Conservation (phyloP, 768 basidiomycete species). For the Pleurotus cornucopiae region DNA sequence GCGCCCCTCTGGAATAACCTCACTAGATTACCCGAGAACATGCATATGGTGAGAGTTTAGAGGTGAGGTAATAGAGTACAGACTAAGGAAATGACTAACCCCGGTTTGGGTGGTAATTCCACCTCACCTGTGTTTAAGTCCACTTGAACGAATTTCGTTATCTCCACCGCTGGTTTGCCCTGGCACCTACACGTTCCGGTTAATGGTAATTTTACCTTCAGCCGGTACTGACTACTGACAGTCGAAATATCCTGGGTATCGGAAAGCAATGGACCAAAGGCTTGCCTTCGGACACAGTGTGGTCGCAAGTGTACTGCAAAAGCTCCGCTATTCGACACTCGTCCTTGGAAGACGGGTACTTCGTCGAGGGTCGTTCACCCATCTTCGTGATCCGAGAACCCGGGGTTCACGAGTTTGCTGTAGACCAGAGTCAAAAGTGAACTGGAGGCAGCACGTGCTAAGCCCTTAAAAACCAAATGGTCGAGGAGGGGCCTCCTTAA, state of each 20-base stretch:
- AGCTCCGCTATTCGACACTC: slow-evolving; percentile 67
- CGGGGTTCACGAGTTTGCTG: slow-evolving; percentile 2
- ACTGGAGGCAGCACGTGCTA: slow-evolving; percentile 10
- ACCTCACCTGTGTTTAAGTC: slow-evolving; percentile 46
- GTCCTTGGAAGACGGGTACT: background rate
- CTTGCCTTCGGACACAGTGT: slow-evolving; percentile 20
- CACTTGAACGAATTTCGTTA: slow-evolving; percentile 54
- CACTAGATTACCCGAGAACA: slow-evolving; percentile 19
- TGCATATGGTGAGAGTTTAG: background rate
- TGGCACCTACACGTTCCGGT: slow-evolving; percentile 48
- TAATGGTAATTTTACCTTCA: background rate
- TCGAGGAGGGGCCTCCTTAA: slow-evolving; percentile 4
- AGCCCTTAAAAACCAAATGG: slow-evolving; percentile 4
- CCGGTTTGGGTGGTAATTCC: slow-evolving; percentile 37
- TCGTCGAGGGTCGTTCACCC: background rate
- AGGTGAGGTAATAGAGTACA: background rate
- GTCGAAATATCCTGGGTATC: slow-evolving; percentile 66
- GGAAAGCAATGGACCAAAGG: slow-evolving; percentile 58
- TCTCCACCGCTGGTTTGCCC: slow-evolving; percentile 61
- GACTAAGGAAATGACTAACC: slow-evolving; percentile 25
- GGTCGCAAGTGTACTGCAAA: slow-evolving; percentile 63
- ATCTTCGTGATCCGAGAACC: slow-evolving; percentile 6
- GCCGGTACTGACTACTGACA: slow-evolving; percentile 38
- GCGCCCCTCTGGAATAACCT: slow-evolving; percentile 18
- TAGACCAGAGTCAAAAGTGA: slow-evolving; percentile 5